phyloP scores from a whole-genome alignment of 768 basidiomycete genomes.

The Favolaschia claudopus region DNA sequence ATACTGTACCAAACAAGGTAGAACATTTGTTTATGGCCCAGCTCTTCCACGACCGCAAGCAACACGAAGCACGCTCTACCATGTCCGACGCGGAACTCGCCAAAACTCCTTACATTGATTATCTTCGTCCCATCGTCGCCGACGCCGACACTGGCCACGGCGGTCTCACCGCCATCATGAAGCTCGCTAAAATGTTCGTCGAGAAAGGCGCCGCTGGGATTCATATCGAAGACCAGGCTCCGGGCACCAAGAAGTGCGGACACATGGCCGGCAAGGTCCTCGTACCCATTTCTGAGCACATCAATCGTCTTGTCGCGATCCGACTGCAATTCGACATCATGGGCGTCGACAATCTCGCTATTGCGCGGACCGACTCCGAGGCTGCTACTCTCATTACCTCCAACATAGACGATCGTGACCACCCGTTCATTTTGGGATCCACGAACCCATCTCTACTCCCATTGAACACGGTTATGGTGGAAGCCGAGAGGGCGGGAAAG shows the following conservation, averaged over 20 bases:
- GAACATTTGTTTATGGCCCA: constrained; percentile 98
- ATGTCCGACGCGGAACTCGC: constrained; percentile 77
- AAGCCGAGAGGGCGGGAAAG: constrained; percentile 84
- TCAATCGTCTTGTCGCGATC: constrained; percentile 96
- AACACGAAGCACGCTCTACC: constrained; percentile 78
- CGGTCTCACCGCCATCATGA: constrained; percentile 98
- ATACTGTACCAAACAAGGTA: constrained; percentile 99
- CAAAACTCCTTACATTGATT: constrained; percentile 79
- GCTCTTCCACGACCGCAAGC: constrained; percentile 98
- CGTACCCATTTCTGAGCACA: constrained; percentile 97
- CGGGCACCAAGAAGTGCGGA: constrained; percentile 95
- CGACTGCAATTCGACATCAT: constrained; percentile 98
- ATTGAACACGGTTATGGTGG: constrained; percentile 81
- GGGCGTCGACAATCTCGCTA: constrained; percentile 94
- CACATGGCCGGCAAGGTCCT: constrained; percentile 97
- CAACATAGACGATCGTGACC: constrained; percentile 98
- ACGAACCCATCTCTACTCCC: constrained; percentile 78
- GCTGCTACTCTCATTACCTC: constrained; percentile 96
- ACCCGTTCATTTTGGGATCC: constrained; percentile 93
- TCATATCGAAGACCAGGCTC: constrained; percentile 97
- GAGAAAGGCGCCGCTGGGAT: constrained; percentile 98
- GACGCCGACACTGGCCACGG: constrained; percentile 99
- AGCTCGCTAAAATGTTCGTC: constrained; percentile 98
- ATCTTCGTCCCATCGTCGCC: constrained; percentile 92
- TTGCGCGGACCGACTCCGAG: constrained; percentile 96